Base-by-base conservation (phyloP, 495 filamentous ascomycete genomes). In the Cryomyces minteri region DNA sequence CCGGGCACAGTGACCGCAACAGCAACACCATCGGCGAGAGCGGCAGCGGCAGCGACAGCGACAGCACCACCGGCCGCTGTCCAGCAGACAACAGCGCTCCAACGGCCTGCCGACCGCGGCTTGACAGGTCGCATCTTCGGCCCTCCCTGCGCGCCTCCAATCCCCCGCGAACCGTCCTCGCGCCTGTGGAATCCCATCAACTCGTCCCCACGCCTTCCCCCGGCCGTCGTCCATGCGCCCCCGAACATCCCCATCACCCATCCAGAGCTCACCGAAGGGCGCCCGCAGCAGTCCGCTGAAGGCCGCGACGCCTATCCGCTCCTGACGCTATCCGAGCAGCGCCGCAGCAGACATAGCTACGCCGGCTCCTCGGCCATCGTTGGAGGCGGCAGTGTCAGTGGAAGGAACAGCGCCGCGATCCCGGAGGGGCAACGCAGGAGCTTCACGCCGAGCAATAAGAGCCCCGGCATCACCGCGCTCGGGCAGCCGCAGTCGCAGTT, bases 181-280 rank as follows among this genome's bases (percentile, higher is more conserved):
- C 68, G 75, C 18, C 66, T 79, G 47, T 77, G 73, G 72, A 79
- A 79, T 51, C 75, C 75, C 31, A 69, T 72, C 46, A 79, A 79
- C 55, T 77, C 70, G 38, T 75, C 74, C 5, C 75, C 74, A 41
- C 61, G 71, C 55, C 46, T 43, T 48, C 56, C 58, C 40, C 61
- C 63, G 18, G 31, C 45, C 37, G 43, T 40, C 56, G 41, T 45
- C 43, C 10, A 32, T 31, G 30, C 36, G 50, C 14, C 69, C 61
- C 28, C 68, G 61, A 39, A 66, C 64, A 14, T 69, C 64, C 43
- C 69, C 63, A 8, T 51, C 65, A 6, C 58, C 70, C 28, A 72
- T 68, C 41, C 64, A 70, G 38, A 57, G 61, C 18, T 66, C 62
- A 32, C 62, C 67, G 44, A 62, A 48, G 51, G 45, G 14, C 43